Evolutionary conservation across 2,329 filamentous ascomycete genomes (phyloP).

Genomic region (Nothophaeocryptopus gaeumannii): DNA sequence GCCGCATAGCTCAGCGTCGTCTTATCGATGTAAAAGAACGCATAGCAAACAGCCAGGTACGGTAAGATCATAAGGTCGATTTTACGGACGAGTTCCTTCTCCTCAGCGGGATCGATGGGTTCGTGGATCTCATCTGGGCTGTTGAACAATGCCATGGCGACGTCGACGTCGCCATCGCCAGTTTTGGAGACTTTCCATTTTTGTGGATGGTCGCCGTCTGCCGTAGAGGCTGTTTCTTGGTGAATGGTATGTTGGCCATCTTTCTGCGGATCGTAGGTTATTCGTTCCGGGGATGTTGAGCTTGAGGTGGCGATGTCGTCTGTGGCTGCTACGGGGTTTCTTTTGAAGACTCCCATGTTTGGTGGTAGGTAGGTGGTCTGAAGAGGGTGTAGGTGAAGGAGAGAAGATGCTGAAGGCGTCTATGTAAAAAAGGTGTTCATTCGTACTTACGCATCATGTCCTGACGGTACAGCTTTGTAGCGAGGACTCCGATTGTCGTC

Average conservation of each 20-base stretch:
- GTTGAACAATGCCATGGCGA: constrained; percentile 51
- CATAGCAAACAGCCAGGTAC: constrained; percentile 38
- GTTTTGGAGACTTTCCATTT: constrained; percentile 31
- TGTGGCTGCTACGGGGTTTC: constrained; percentile 6
- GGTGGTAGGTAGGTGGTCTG: background rate
- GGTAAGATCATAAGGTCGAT: constrained; percentile 61
- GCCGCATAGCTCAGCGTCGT: constrained; percentile 62
- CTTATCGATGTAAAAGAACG: constrained; percentile 44
- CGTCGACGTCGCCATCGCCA: constrained; percentile 48
- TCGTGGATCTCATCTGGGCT: constrained; percentile 43
- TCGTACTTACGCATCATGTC: background rate
- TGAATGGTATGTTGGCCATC: constrained; percentile 11
- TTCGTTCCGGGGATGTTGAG: constrained; percentile 9
- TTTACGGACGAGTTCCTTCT: constrained; percentile 51
- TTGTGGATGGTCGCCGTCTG: background rate
- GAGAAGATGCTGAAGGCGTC: too few relatives aligned
- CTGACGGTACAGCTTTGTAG: constrained; percentile 1
- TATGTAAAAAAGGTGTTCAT: too few relatives aligned
- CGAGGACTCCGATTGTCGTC: background rate
- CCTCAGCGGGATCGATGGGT: constrained; percentile 48
- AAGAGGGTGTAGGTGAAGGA: background rate
- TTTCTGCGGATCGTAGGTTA: constrained; percentile 6
- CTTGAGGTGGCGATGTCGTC: constrained; percentile 16
- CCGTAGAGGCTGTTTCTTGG: constrained; percentile 12
- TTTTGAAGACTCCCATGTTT: constrained; percentile 23